Base-by-base conservation (phyloP, 768 basidiomycete genomes). In the Rhodotorula taiwanensis region DNA sequence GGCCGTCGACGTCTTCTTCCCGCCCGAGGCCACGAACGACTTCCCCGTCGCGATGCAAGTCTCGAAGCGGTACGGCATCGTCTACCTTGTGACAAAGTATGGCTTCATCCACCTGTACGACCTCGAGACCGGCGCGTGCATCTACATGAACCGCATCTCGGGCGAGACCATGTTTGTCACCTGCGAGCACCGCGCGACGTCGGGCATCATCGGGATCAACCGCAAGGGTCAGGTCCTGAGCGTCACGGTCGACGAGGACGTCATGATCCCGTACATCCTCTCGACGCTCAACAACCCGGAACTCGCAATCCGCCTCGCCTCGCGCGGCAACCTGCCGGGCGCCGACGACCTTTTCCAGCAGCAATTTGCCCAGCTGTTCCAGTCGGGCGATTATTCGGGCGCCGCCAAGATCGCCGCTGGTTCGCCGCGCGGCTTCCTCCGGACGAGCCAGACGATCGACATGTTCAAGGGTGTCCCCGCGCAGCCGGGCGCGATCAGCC, bases 41-140 rank as follows among this genome's bases (percentile, higher is more conserved):
- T 99, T 99, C 81, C 95, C 95, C 23, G 95, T 99, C 33, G 90
- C 95, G 33, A 98, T 99, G 91, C 95, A 99, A 75, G 90, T 98
- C 41, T 98, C 95, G 44, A 89, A 89, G 76, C 68, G 70, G 16
- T 93, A 95, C 76, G 94, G 95, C 41, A 90, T 99, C 76, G 80
- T 95, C 73, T 99, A 93, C 79, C 82, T 99, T 60, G 89, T 97
- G 74, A 98, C 95, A 59, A 99, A 99, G 77, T 98, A 90, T 75
- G 95, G 95, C 45, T 99, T 99, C 79, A 98, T 99, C 74, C 95
- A 98, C 76, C 82, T 99, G 20, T 99, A 99, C 77, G 95, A 99
- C 77, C 84, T 98, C 68, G 95, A 99, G 77, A 83, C 91, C 14
- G 95, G 93, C 60, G 86, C 89, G 48, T 98, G 95, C 78, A 84